Evolutionary conservation across 345 rosid species (phyloP).

Genomic region (Clausena lansium): DNA sequence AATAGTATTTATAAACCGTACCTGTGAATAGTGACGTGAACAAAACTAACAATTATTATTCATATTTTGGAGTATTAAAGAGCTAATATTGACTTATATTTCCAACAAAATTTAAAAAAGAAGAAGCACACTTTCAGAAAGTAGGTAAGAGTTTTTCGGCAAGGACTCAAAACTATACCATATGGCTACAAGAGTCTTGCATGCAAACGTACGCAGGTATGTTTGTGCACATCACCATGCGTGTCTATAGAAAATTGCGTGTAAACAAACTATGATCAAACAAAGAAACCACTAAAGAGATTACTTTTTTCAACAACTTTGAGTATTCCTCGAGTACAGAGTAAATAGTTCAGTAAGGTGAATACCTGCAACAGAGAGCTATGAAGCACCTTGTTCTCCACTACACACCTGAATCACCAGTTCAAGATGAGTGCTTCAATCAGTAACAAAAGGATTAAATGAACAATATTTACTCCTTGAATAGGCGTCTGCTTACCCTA

Average conservation of each 20-base stretch:
- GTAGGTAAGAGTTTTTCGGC: not conserved
- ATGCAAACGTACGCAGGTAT: no score
- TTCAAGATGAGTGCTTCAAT: conserved; percentile 20
- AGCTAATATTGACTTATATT: no score
- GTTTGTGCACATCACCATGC: no score
- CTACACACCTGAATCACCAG: conserved; percentile 68
- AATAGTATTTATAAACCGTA: no score
- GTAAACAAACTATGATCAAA: no score
- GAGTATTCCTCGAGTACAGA: not conserved
- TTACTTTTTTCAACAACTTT: not conserved
- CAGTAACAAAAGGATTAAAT: conserved; percentile 5
- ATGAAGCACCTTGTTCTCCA: conserved; percentile 95
- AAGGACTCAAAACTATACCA: no score
- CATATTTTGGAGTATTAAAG: no score
- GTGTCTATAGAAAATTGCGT: no score
- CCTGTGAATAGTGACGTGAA: no score
- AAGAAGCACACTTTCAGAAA: not conserved
- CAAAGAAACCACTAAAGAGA: not conserved
- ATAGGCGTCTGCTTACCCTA: conserved; percentile 57
- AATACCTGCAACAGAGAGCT: conserved; percentile 74
- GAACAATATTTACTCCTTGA: not conserved
- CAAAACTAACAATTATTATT: no score
- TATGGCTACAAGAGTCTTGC: no score
- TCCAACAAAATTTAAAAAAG: no score
- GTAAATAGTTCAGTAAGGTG: not conserved